These are phyloP conservation scores for Oryza coarctata DNA, from an alignment of 176 grass and related monocot genomes.

Conservation along the genomic window DNA sequence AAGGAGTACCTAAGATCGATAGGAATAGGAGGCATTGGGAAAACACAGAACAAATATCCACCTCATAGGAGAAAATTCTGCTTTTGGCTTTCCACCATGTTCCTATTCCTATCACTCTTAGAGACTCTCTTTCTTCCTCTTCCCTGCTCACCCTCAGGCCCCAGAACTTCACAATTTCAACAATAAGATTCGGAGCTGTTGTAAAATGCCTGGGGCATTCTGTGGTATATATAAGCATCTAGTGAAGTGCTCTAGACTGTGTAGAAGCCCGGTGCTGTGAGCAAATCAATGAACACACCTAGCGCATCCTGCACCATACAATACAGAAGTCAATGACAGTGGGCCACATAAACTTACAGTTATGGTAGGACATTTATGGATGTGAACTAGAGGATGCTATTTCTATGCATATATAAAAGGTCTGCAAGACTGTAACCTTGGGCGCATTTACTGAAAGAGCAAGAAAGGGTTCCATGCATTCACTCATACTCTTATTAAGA, in stretches of 20 bases:
- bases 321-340: neutral
- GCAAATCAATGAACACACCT: neutral
- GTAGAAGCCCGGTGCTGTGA: neutral
- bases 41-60: slow-evolving; percentile 21
- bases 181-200: neutral
- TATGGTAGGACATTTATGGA: neutral
- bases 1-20: neutral
- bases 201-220: neutral
- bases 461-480: neutral
- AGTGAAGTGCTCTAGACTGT: neutral
- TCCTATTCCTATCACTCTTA: slow-evolving; percentile 33
- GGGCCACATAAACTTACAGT: neutral
- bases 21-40: slow-evolving; percentile 48
- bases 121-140: slow-evolving; percentile 9
- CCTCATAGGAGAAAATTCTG: neutral
- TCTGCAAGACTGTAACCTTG: neutral
- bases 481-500: slow-evolving; percentile 5
- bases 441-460: neutral
- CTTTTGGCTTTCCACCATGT: slow-evolving; percentile 13
- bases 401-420: neutral
- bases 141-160: neutral
- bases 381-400: neutral
- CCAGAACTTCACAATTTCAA: neutral
- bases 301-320: neutral
- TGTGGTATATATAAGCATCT: slow-evolving; percentile 13